phyloP scores from a whole-genome alignment of 345 rosid genomes.

The Conringia planisiliqua region DNA sequence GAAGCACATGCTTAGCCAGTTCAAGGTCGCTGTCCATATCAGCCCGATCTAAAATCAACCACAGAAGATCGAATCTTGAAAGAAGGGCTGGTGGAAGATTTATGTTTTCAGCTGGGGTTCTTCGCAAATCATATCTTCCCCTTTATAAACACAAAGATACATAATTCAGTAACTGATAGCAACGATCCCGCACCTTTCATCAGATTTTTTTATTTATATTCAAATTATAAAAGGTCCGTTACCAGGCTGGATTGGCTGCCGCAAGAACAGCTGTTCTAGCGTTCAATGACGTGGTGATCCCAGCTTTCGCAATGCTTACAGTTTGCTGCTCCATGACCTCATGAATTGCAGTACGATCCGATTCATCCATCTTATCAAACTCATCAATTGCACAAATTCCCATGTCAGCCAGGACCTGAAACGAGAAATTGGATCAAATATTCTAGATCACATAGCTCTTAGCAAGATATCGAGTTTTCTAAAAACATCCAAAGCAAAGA shows the following conservation, averaged over 20 bases:
- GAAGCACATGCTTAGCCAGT: conserved; percentile 89
- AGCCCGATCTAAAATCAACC: conserved; percentile 96
- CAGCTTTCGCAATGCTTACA: conserved; percentile 99
- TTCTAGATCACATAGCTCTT: conserved; percentile 8
- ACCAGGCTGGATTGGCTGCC: conserved; percentile 99
- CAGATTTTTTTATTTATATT: background rate
- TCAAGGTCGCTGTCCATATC: conserved; percentile 97
- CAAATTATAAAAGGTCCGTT: conserved; percentile 14
- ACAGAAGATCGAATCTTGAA: conserved; percentile 87
- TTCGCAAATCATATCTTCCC: conserved; percentile 93
- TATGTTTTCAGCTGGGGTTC: conserved; percentile 97
- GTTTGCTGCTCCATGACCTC: conserved; percentile 99
- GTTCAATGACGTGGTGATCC: conserved; percentile 92
- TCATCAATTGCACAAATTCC: conserved; percentile 99
- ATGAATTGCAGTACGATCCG: conserved; percentile 96
- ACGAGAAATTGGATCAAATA: conserved; percentile 14
- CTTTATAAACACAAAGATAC: conserved; percentile 40
- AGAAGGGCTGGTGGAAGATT: conserved; percentile 97
- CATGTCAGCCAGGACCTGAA: conserved; percentile 97
- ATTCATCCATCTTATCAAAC: conserved; percentile 99
- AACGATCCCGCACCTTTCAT: background rate
- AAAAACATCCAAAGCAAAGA: background rate
- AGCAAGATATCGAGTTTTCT: background rate
- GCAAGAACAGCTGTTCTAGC: conserved; percentile 99
- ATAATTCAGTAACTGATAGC: conserved; percentile 13